phyloP scores from a whole-genome alignment of 768 basidiomycete species.

The Dentipellis fragilis region DNA sequence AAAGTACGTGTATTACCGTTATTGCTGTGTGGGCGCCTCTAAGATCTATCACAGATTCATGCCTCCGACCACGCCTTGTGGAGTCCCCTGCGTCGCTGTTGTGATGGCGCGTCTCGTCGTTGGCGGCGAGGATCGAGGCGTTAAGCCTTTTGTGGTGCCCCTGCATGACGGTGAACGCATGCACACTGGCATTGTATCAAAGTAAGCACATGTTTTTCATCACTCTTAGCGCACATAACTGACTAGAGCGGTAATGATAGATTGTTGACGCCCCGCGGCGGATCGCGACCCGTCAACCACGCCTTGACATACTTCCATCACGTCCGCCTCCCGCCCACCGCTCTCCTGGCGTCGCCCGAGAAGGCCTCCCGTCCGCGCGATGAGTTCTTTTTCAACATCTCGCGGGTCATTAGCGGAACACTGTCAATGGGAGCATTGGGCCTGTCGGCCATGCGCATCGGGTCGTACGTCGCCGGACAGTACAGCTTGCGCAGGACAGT shows the following conservation, averaged over 20 bases:
- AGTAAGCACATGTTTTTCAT: constrained; percentile 13
- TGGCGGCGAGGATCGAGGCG: constrained; percentile 23
- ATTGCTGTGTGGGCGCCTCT: neutral
- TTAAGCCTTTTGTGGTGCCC: constrained; percentile 28
- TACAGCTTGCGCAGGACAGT: constrained; percentile 49
- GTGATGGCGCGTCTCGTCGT: constrained; percentile 30
- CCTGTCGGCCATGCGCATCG: constrained; percentile 39
- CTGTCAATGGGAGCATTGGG: constrained; percentile 9
- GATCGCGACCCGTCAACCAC: constrained; percentile 23
- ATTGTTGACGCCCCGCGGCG: constrained; percentile 6
- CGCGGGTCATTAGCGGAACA: constrained; percentile 15
- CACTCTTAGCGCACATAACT: neutral
- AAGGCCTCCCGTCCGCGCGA: constrained; percentile 3
- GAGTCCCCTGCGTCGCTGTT: constrained; percentile 24
- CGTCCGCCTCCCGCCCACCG: constrained; percentile 19
- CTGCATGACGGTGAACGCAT: constrained; percentile 29
- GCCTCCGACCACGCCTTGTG: constrained; percentile 30
- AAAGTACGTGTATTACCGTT: constrained; percentile 21
- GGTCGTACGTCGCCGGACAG: constrained; percentile 41
- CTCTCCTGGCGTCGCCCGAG: constrained; percentile 16
- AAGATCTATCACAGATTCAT: constrained; percentile 23
- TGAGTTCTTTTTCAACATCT: constrained; percentile 12
- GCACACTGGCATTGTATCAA: constrained; percentile 23
- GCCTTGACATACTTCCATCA: constrained; percentile 22
- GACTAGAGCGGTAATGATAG: neutral